These are phyloP conservation scores for Curvularia sp. DNA, from an alignment of 2,329 filamentous ascomycete species.

Conservation along the genomic window DNA sequence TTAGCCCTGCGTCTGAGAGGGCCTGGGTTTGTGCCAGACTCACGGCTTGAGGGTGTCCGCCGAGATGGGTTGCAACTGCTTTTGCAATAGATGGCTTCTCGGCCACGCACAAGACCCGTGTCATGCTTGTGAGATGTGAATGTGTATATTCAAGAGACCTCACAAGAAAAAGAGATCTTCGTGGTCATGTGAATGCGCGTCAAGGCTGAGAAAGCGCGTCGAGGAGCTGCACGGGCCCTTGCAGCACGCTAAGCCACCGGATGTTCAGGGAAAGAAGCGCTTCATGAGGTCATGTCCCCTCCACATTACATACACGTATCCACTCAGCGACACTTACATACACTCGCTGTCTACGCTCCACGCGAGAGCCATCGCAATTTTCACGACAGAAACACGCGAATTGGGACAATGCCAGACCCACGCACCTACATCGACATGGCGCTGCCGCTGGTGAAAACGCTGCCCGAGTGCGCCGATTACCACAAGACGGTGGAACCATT, in stretches of 20 bases:
- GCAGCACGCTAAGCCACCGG: conserved; percentile 16
- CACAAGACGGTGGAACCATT: conserved; percentile 77
- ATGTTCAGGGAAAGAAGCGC: conserved; percentile 21
- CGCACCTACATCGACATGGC: conserved; percentile 50
- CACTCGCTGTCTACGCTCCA: conserved; percentile 2
- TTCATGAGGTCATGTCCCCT: conserved; percentile 39
- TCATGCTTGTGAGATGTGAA: conserved; percentile 33
- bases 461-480: conserved; percentile 80
- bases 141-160: conserved; percentile 16
- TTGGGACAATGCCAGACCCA: conserved; percentile 54
- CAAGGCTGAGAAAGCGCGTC: conserved; percentile 30
- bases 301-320: conserved; percentile 1
- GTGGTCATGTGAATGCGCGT: conserved; percentile 49
- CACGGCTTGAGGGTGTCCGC: conserved; percentile 78
- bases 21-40: conserved; percentile 9
- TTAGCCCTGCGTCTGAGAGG: conserved; percentile 15
- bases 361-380: conserved; percentile 10
- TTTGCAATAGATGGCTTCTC: conserved; percentile 96
- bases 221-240: conserved; percentile 18
- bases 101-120: conserved; percentile 75
- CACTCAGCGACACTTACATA: conserved; percentile 3
- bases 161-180: conserved; percentile 3
- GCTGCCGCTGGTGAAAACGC: conserved; percentile 72
- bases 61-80: conserved; percentile 87
- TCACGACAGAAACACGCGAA: background rate